Evolutionary conservation across 192 early-diverging fungal genomes (phyloP).

Genomic region (Chytriomyces confervae): DNA sequence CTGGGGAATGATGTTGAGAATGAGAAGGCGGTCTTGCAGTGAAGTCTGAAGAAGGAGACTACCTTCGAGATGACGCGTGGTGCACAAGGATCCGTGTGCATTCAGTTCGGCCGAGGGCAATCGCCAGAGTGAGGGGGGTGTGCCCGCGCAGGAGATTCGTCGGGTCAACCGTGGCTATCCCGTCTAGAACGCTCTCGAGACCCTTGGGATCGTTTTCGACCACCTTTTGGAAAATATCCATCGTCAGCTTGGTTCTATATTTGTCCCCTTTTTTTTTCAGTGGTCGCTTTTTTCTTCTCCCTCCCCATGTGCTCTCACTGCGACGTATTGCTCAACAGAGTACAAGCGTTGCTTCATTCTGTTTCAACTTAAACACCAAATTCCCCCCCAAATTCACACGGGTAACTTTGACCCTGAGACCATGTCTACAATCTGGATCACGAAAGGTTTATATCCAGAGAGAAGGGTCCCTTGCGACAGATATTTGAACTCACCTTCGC

Average conservation of each 20-base stretch:
- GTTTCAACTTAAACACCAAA: neutral
- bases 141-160: conserved; percentile 42
- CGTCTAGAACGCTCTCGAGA: too few relatives aligned
- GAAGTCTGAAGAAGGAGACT: too few relatives aligned
- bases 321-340: too few relatives aligned
- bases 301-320: too few relatives aligned
- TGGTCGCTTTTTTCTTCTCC: too few relatives aligned
- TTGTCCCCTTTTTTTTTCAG: too few relatives aligned
- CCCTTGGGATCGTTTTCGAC: too few relatives aligned
- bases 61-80: conserved; percentile 6
- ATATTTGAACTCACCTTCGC: conserved; percentile 60
- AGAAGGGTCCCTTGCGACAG: neutral
- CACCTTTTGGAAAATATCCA: too few relatives aligned
- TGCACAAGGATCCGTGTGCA: conserved; percentile 48
- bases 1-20: conserved; percentile 8
- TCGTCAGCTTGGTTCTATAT: too few relatives aligned
- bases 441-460: neutral
- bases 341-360: conserved; percentile 4
- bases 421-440: conserved; percentile 55
- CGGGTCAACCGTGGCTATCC: neutral
- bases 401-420: conserved; percentile 64
- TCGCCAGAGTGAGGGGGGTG: conserved; percentile 57
- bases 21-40: too few relatives aligned
- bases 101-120: conserved; percentile 43
- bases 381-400: conserved; percentile 43